Evolutionary conservation across 306 rosid genomes (phyloP).

Genomic region (Begonia masoniana): DNA sequence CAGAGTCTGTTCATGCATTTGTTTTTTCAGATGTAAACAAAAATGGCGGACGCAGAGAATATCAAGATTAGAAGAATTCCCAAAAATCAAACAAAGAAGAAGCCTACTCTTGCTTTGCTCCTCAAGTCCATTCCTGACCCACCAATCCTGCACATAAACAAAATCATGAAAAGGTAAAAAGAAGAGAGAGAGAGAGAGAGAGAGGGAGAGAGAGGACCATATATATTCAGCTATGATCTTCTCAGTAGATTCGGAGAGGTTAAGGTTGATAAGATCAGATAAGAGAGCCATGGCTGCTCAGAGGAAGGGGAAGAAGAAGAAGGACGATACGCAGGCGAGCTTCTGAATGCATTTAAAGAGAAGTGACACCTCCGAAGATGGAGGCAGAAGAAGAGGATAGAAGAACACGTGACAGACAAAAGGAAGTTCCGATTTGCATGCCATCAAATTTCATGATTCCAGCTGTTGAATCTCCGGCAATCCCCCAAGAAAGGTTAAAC

Average conservation of each 20-base stretch:
- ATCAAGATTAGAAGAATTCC: neutral
- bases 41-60: neutral
- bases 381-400: too few species aligned
- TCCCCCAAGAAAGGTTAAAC: too few species aligned
- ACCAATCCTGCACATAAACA: slow-evolving; percentile 27
- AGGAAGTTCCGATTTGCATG: too few species aligned
- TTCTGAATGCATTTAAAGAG: too few species aligned
- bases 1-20: slow-evolving; percentile 20
- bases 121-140: slow-evolving; percentile 48
- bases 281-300: slow-evolving; percentile 34
- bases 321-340: neutral
- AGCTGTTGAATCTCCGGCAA: too few species aligned
- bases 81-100: neutral
- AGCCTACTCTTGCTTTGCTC: slow-evolving; percentile 41
- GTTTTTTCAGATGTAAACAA: neutral
- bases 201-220: slow-evolving; percentile 29
- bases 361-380: too few species aligned
- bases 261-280: slow-evolving; percentile 56
- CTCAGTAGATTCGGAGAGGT: slow-evolving; percentile 47
- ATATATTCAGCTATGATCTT: slow-evolving; percentile 76
- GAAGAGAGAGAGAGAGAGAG: neutral
- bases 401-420: too few species aligned
- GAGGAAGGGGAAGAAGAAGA: neutral
- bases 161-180: neutral
- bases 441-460: too few species aligned